These are phyloP conservation scores for Cryptococcus amylolentus DNA, from an alignment of 1,284 basidiomycete genomes.

Conservation along the genomic window DNA sequence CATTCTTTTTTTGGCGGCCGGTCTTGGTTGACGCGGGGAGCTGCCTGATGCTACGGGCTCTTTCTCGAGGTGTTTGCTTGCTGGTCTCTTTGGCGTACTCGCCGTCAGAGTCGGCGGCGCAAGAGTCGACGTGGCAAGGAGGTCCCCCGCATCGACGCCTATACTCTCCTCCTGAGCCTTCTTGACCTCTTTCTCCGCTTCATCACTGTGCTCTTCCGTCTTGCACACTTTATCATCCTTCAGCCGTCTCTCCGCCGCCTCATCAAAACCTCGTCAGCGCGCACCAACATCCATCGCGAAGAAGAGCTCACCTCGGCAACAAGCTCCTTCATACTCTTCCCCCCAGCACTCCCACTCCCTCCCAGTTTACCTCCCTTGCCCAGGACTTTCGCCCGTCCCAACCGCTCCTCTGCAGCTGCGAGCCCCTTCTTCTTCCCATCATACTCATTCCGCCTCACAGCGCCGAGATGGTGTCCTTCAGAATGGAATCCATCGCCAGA, in stretches of 20 bases:
- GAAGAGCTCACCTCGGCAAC: slow-evolving; percentile 64
- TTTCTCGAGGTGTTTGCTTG: too few relatives aligned
- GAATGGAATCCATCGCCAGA: slow-evolving; percentile 75
- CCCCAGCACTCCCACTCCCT: slow-evolving; percentile 43
- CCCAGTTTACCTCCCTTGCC: slow-evolving; percentile 56
- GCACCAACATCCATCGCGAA: background rate
- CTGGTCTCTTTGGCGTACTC: background rate
- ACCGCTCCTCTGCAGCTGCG: slow-evolving; percentile 70
- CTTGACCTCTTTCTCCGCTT: slow-evolving; percentile 60
- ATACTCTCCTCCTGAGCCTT: slow-evolving; percentile 66
- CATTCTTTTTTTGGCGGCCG: background rate
- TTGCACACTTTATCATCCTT: slow-evolving; percentile 70
- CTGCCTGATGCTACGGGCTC: too few relatives aligned
- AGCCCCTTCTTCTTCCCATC: slow-evolving; percentile 64
- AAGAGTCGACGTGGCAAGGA: slow-evolving; percentile 50
- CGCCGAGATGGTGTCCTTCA: slow-evolving; percentile 63
- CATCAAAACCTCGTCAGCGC: background rate
- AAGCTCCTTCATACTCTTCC: slow-evolving; percentile 64
- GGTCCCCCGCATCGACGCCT: slow-evolving; percentile 61
- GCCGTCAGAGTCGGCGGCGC: background rate
- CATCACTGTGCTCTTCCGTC: slow-evolving; percentile 48
- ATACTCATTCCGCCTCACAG: slow-evolving; percentile 62
- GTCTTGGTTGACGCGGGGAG: too few relatives aligned
- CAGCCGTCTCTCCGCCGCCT: slow-evolving; percentile 76
- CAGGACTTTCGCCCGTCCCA: slow-evolving; percentile 53